These are phyloP conservation scores for Pterulicium gracile DNA, from an alignment of 1,284 basidiomycete genomes.

Conservation along the genomic window DNA sequence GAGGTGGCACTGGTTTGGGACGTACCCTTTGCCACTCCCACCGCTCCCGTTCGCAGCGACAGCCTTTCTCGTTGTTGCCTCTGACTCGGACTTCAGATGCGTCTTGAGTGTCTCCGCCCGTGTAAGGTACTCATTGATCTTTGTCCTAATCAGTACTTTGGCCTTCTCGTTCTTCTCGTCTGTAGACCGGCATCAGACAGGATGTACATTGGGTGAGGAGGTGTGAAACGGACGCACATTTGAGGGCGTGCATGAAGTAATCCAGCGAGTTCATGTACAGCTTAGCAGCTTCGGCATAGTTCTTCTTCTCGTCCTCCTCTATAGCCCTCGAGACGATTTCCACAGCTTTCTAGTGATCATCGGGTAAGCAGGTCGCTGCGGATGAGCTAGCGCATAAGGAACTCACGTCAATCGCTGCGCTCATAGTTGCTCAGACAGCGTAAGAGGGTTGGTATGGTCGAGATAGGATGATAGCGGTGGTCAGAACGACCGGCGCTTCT, in stretches of 20 bases:
- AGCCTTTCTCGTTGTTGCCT: constrained; percentile 69
- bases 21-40: constrained; percentile 60
- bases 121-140: constrained; percentile 88
- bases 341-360: constrained; percentile 71
- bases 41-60: constrained; percentile 72
- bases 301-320: constrained; percentile 89
- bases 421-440: not conserved
- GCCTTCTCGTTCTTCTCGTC: constrained; percentile 97
- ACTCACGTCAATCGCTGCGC: not conserved
- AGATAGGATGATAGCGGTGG: not conserved
- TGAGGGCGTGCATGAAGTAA: constrained; percentile 90
- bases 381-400: not conserved
- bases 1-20: constrained; percentile 13
- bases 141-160: constrained; percentile 78
- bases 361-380: not conserved
- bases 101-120: constrained; percentile 91
- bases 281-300: constrained; percentile 93
- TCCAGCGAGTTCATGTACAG: constrained; percentile 92
- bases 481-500: too few relatives aligned
- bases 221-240: constrained; percentile 28
- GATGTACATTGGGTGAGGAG: not conserved
- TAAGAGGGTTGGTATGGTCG: not conserved
- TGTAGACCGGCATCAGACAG: constrained; percentile 23
- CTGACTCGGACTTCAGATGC: constrained; percentile 53
- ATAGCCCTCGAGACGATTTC: constrained; percentile 93